phyloP scores from a whole-genome alignment of 2,329 filamentous ascomycete species.

The Stachybotrys elegans region DNA sequence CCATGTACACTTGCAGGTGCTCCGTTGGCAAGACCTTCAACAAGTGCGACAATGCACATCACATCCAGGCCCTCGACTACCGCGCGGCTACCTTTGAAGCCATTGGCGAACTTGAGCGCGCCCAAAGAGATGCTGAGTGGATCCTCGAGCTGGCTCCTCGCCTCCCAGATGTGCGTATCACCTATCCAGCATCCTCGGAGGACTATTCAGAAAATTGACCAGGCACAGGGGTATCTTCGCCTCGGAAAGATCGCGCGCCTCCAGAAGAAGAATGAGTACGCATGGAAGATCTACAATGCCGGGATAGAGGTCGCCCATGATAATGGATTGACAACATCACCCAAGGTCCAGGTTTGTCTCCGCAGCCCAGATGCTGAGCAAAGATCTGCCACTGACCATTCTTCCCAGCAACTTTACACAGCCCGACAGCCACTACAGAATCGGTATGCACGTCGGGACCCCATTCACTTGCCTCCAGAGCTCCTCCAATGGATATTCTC shows the following conservation, averaged over 20 bases:
- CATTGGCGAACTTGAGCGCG: constrained; percentile 29
- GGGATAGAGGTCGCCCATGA: constrained; percentile 28
- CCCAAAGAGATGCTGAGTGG: constrained; percentile 36
- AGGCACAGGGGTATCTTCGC: constrained; percentile 33
- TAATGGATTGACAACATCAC: constrained; percentile 18
- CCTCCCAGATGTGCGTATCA: constrained; percentile 28
- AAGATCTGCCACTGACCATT: no score
- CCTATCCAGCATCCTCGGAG: not conserved
- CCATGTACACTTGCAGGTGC: constrained; percentile 34
- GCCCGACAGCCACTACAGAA: constrained; percentile 28
- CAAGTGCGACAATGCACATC: constrained; percentile 31
- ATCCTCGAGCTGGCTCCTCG: constrained; percentile 35
- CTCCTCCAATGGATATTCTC: constrained; percentile 30
- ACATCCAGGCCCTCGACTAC: constrained; percentile 36
- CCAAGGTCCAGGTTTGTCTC: constrained; percentile 27
- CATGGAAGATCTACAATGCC: constrained; percentile 34
- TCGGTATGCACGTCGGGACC: constrained; percentile 27
- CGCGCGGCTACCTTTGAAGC: constrained; percentile 35
- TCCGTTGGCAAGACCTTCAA: constrained; percentile 29
- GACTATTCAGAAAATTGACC: constrained; percentile 5
- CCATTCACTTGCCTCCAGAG: constrained; percentile 29
- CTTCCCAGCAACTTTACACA: constrained; percentile 30
- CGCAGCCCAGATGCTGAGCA: not conserved
- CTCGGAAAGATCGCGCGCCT: constrained; percentile 33
- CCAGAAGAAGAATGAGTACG: constrained; percentile 30